These are phyloP conservation scores for Colletotrichum liaoningense DNA, from an alignment of 2,329 filamentous ascomycete genomes.

Conservation along the genomic window DNA sequence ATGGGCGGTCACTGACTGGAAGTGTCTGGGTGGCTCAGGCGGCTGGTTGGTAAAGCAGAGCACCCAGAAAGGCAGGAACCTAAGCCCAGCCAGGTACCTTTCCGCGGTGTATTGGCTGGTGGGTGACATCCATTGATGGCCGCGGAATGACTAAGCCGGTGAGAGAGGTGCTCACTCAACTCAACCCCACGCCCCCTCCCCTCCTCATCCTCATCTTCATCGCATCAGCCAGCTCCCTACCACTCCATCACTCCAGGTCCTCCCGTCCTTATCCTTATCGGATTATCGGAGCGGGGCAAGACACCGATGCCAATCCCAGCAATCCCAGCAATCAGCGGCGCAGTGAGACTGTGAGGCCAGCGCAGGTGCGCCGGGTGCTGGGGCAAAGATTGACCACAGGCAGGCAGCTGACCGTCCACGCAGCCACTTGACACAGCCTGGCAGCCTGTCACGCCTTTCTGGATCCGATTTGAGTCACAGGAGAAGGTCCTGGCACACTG, in stretches of 20 bases:
- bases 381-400: slow-evolving; percentile 11
- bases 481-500: slow-evolving; percentile 30
- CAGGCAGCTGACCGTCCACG: slow-evolving; percentile 29
- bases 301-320: slow-evolving; percentile 26
- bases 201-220: background rate
- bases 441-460: slow-evolving; percentile 29
- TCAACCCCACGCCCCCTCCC: slow-evolving; percentile 7
- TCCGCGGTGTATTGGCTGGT: background rate
- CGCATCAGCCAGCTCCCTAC: slow-evolving; percentile 3
- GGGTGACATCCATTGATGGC: background rate
- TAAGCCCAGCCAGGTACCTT: slow-evolving; percentile 6
- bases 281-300: slow-evolving; percentile 33
- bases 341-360: background rate
- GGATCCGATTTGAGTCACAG: slow-evolving; percentile 28
- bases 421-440: slow-evolving; percentile 31
- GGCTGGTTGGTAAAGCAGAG: slow-evolving; percentile 10
- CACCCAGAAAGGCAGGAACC: slow-evolving; percentile 14
- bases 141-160: slow-evolving; percentile 12
- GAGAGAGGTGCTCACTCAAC: background rate
- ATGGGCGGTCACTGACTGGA: slow-evolving; percentile 36
- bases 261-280: slow-evolving; percentile 34
- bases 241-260: background rate
- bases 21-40: slow-evolving; percentile 30
- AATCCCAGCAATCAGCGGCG: slow-evolving; percentile 3
- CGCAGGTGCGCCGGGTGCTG: slow-evolving; percentile 23